Evolutionary conservation across 139 green algal species (phyloP).

Genomic region (Volvox reticuliferus): DNA sequence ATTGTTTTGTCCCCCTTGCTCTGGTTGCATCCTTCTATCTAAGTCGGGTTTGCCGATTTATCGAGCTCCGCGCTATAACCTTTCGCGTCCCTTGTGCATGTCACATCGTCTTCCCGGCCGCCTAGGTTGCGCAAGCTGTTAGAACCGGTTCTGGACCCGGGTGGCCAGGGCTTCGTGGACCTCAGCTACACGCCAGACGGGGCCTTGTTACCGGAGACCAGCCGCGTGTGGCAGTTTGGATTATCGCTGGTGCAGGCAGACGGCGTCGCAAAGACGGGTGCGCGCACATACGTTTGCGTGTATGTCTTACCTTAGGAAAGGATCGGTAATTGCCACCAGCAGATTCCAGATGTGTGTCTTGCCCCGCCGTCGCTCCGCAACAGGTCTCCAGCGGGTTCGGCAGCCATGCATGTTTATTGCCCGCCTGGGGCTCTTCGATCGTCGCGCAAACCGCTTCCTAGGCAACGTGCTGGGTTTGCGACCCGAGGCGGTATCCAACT

Average conservation of each 20-base stretch:
- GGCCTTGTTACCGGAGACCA: conserved; percentile 52
- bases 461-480: conserved; percentile 63
- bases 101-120: neutral
- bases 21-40: too few species aligned
- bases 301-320: too few species aligned
- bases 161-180: conserved; percentile 61
- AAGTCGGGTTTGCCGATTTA: too few species aligned
- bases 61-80: too few species aligned
- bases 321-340: too few species aligned
- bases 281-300: neutral
- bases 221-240: conserved; percentile 55
- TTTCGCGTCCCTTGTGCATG: too few species aligned
- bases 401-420: conserved; percentile 52
- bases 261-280: conserved; percentile 59
- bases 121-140: conserved; percentile 51
- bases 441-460: conserved; percentile 58
- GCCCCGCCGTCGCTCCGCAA: neutral
- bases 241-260: conserved; percentile 54
- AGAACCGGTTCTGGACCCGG: conserved; percentile 52
- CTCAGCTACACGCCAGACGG: conserved; percentile 51
- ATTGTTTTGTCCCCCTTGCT: too few species aligned
- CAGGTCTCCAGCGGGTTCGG: conserved; percentile 54
- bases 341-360: too few species aligned
- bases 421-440: conserved; percentile 61
- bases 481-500: conserved; percentile 37